These are phyloP conservation scores for Rhodotorula diobovata DNA, from an alignment of 768 basidiomycete species.

Conservation along the genomic window DNA sequence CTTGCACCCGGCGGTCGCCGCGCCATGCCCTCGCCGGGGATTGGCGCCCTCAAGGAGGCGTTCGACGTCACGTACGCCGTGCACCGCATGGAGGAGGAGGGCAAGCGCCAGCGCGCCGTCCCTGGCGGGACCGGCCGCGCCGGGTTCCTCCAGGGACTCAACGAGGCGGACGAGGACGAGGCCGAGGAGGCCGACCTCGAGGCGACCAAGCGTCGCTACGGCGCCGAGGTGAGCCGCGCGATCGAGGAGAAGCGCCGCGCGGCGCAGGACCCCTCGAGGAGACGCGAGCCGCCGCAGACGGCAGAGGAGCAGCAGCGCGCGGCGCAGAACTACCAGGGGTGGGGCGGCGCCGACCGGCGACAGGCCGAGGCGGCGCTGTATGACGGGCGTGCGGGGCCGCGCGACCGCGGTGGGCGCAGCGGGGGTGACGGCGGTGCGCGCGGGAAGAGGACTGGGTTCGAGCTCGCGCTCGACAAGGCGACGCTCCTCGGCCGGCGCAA, in stretches of 20 bases:
- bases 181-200: conserved; percentile 55
- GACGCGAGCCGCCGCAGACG: conserved; percentile 26
- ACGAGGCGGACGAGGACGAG: conserved; percentile 81
- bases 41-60: conserved; percentile 90
- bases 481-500: conserved; percentile 67
- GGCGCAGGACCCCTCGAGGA: conserved; percentile 46
- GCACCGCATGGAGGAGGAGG: conserved; percentile 99
- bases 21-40: conserved; percentile 75
- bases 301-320: conserved; percentile 38
- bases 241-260: conserved; percentile 49
- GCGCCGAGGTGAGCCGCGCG: conserved; percentile 48
- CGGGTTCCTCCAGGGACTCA: conserved; percentile 77
- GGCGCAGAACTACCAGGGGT: conserved; percentile 48
- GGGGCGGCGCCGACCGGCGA: conserved; percentile 51
- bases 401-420: conserved; percentile 55
- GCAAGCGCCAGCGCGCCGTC: conserved; percentile 64
- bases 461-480: conserved; percentile 78
- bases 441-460: conserved; percentile 54
- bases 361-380: conserved; percentile 53
- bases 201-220: conserved; percentile 53
- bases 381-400: conserved; percentile 66
- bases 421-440: conserved; percentile 29
- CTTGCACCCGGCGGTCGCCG: conserved; percentile 72
- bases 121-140: conserved; percentile 73
- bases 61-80: conserved; percentile 99